Base-by-base conservation (phyloP, 306 rosid species). In the Sphenostylis stenocarpa region DNA sequence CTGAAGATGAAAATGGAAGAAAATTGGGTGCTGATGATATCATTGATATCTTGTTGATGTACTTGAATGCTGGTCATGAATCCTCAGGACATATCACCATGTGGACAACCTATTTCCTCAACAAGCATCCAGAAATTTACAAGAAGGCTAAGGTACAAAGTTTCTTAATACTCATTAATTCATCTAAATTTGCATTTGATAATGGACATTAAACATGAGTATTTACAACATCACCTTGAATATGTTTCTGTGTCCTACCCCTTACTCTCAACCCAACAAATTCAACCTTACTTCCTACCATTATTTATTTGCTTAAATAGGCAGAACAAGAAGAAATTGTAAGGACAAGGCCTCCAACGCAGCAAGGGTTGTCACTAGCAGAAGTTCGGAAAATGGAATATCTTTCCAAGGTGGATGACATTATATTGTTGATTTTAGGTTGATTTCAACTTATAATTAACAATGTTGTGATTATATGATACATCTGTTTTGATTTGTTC, bases 41-140 rank as follows among this genome's bases (percentile, higher is more conserved):
- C 19, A 91, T 91, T 71, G 97, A 94, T 71, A 64, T 88, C 23
- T 67, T 94, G 84, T 6, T 91, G 41, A 94, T 91, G 98, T 94
- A 94, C 43, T 86, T 94, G 83, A 91, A 94, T 75, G 98, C 94
- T 1, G 98, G 98, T 34, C 98, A 94, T 84, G 98, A 94, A 67
- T 94, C 98, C 81, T 94, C 96, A 0, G 98, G 91, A 1, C 98
- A 94, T 60, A 88, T 69, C 12, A 88, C 91, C 17, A 94, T 91
- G 94, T 94, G 98, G 98, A 81, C 97, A 0, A 60, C 86, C 41
- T 43, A 77, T 76, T 87, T 71, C 55, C 76, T 94, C 0, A 83
- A 86, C 57, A 47, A 73, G 53, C 87, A 90, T 61, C 94, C 94
- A 0, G 75, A 91, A 61, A 67, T 6, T 77, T 73, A 88, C 51